phyloP scores from a whole-genome alignment of 2,329 filamentous ascomycete genomes.

The Clarireedia monteithiana region DNA sequence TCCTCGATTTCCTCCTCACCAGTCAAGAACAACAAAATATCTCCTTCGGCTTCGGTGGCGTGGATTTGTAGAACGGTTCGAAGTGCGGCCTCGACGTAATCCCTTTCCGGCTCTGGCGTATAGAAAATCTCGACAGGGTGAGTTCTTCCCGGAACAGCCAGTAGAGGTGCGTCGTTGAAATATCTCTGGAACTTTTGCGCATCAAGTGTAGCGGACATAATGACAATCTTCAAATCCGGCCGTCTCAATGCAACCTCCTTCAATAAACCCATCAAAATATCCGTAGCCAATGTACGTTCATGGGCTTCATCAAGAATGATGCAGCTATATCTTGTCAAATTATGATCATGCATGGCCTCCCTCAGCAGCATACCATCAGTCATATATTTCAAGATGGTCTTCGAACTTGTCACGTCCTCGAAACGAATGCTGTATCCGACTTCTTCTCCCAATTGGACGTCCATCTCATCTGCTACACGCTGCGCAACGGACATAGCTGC shows the following conservation, averaged over 20 bases:
- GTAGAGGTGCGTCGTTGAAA: slow-evolving; percentile 87
- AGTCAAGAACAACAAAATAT: slow-evolving; percentile 90
- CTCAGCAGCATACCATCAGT: slow-evolving; percentile 97
- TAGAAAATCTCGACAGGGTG: slow-evolving; percentile 98
- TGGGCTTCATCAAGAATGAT: slow-evolving; percentile 99
- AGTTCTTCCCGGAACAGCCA: slow-evolving; percentile 90
- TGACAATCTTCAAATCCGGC: slow-evolving; percentile 91
- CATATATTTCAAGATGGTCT: slow-evolving; percentile 98
- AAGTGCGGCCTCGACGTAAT: slow-evolving; percentile 93
- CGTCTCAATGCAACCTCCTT: slow-evolving; percentile 81
- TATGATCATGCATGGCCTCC: slow-evolving; percentile 93
- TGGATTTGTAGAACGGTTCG: slow-evolving; percentile 96
- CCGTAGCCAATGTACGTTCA: slow-evolving; percentile 92
- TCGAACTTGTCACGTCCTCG: slow-evolving; percentile 83
- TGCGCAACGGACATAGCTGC: slow-evolving; percentile 98
- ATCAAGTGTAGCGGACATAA: slow-evolving; percentile 97
- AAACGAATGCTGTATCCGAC: slow-evolving; percentile 99
- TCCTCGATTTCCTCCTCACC: slow-evolving; percentile 99
- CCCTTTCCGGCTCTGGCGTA: slow-evolving; percentile 88
- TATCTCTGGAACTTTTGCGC: slow-evolving; percentile 97
- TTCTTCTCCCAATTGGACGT: slow-evolving; percentile 85
- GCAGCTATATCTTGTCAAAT: slow-evolving; percentile 86
- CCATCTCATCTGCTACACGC: slow-evolving; percentile 95
- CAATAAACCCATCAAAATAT: slow-evolving; percentile 92
- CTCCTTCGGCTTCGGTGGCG: slow-evolving; percentile 82